phyloP scores from a whole-genome alignment of 176 grass and related monocot species.

The Oryza officinalis region DNA sequence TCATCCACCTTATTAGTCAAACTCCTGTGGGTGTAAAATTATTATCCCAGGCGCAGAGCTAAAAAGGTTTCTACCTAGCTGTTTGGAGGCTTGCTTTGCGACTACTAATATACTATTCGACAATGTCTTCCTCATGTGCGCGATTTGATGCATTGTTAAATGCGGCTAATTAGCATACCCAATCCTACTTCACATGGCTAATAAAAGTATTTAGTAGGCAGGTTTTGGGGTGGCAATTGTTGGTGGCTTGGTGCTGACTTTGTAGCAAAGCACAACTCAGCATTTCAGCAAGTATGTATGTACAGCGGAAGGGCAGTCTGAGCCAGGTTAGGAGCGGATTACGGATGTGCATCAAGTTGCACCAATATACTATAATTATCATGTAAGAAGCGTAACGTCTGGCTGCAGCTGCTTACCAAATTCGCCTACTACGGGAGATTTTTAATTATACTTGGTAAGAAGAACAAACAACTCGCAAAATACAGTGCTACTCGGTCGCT shows the following conservation, averaged over 20 bases:
- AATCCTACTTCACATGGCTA: background rate
- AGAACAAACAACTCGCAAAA: background rate
- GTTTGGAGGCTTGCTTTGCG: constrained; percentile 13
- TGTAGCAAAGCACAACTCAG: background rate
- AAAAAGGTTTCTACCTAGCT: background rate
- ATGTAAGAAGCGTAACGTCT: too few species aligned
- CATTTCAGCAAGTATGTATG: background rate
- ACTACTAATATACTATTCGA: background rate
- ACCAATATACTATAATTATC: background rate
- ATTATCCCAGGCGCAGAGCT: constrained; percentile 24
- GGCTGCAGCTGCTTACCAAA: background rate
- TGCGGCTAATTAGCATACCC: background rate
- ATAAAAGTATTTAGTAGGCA: background rate
- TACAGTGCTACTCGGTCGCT: background rate
- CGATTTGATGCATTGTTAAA: constrained; percentile 27
- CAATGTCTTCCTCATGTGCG: constrained; percentile 17
- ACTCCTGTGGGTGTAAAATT: background rate
- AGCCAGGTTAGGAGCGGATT: background rate
- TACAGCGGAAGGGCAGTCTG: background rate
- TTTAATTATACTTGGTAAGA: background rate
- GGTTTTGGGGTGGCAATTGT: background rate
- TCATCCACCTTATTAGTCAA: constrained; percentile 33
- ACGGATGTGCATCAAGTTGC: background rate
- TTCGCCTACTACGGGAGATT: background rate
- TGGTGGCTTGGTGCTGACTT: constrained; percentile 38